These are phyloP conservation scores for Phytophthora foliorum DNA, from an alignment of 352 stramenopile genomes.

Conservation along the genomic window DNA sequence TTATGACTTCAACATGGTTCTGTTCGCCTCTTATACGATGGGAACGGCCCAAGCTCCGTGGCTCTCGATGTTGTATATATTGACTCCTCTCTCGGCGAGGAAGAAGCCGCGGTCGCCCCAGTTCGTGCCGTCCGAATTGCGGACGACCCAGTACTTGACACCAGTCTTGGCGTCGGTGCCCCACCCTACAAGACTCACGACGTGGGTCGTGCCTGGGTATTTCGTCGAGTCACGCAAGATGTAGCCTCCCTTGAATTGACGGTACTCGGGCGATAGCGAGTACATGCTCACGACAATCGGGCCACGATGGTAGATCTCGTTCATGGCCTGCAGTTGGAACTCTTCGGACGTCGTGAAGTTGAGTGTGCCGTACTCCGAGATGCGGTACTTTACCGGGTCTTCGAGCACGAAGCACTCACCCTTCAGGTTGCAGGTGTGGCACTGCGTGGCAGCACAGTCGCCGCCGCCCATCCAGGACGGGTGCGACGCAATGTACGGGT, in stretches of 20 bases:
- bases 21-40: too few species aligned
- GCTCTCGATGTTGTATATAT: slow-evolving; percentile 84
- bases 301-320: slow-evolving; percentile 97
- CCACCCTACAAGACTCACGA: slow-evolving; percentile 97
- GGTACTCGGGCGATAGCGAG: slow-evolving; percentile 75
- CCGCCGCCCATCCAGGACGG: slow-evolving; percentile 75
- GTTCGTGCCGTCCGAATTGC: slow-evolving; percentile 92
- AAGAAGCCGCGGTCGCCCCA: slow-evolving; percentile 85
- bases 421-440: slow-evolving; percentile 68
- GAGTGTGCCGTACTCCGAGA: slow-evolving; percentile 81
- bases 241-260: slow-evolving; percentile 92
- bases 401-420: slow-evolving; percentile 68
- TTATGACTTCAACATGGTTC: slow-evolving; percentile 30
- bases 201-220: slow-evolving; percentile 86
- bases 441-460: slow-evolving; percentile 71
- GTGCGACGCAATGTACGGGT: slow-evolving; percentile 84
- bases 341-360: slow-evolving; percentile 72
- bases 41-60: slow-evolving; percentile 81
- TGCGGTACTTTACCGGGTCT: slow-evolving; percentile 71
- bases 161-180: slow-evolving; percentile 79
- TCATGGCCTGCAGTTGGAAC: slow-evolving; percentile 90
- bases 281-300: slow-evolving; percentile 96
- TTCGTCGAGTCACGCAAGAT: slow-evolving; percentile 90
- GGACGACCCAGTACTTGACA: slow-evolving; percentile 97
- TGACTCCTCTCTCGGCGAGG: slow-evolving; percentile 69